Base-by-base conservation (phyloP, 2,329 filamentous ascomycete species). In the Fusarium pininemorale region DNA sequence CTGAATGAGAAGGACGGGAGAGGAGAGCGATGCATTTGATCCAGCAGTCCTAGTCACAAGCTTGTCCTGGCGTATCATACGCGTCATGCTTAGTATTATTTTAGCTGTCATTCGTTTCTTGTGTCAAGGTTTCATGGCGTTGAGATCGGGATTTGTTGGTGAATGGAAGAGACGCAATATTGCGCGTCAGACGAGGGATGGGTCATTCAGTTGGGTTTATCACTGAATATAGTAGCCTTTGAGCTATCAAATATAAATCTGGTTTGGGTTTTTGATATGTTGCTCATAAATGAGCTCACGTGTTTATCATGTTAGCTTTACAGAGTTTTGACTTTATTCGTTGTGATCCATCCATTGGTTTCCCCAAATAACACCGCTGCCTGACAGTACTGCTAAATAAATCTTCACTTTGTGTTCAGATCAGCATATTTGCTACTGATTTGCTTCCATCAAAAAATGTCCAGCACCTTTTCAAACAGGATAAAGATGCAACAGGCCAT, bases 391-490 rank as follows among this genome's bases (percentile, higher is more conserved):
- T 13, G 11, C 24, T 12, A 26, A 18, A 26, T 2, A 4, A 45
- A 45, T 26, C 24, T 18, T 26, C 7, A 26, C 15, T 24, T 24
- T 16, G 9, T 45, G 24, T 45, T 26, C 42, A 26, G 16, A 13
- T 18, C 7, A 26, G 11, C 16, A 12, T 45, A 8, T 13, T 13
- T 26, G 10, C 10, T 26, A 20, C 24, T 13, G 32, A 35, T 35
- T 35, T 15, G 16, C 32, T 35, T 16, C 32, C 32, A 8, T 35
- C 14, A 37, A 16, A 16, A 9, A 10, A 1, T 37, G 18, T 5
- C 10, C 15, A 26, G 42, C 15, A 6, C 15, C n/a, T 18, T 5
- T 7, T 44, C 10, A 18, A 20, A 6, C 0, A 20, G 18, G 3
- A 26, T 20, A 45, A 20, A 20, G 3, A 9, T 45, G 11, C 5